Conservation (phyloP, 2,329 filamentous ascomycete species). For the Chalaropsis thielavioides region DNA sequence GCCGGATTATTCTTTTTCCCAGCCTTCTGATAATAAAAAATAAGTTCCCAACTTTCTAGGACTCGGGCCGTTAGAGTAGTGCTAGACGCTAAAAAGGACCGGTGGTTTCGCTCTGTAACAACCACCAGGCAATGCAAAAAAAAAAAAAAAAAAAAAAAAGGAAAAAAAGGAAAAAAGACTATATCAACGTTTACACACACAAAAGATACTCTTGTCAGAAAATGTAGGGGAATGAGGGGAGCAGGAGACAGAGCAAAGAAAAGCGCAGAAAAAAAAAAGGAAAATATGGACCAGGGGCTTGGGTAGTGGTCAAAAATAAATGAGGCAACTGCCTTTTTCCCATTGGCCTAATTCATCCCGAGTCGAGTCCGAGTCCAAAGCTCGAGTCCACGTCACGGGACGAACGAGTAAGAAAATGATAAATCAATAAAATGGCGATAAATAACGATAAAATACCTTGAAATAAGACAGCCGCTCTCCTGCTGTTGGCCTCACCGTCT, state of each 20-base stretch:
- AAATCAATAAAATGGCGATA: not conserved
- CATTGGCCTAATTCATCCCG: not conserved
- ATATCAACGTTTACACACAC: not conserved
- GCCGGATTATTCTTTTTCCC: not conserved
- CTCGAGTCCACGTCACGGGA: not conserved
- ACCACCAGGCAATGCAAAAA: not conserved
- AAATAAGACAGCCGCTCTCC: not conserved
- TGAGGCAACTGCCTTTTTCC: not conserved
- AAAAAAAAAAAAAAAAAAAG: not conserved
- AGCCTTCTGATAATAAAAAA: slow-evolving; percentile 1
- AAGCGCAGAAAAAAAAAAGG: not conserved
- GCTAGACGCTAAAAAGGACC: not conserved
- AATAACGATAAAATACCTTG: not conserved
- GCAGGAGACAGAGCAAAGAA: not conserved
- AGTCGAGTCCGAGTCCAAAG: not conserved
- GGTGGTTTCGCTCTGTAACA: not conserved
- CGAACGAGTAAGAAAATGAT: not conserved
- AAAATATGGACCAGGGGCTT: not conserved
- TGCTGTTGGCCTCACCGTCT: not conserved
- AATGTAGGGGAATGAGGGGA: not conserved
- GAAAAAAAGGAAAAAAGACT: too few relatives aligned
- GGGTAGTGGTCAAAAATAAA: not conserved
- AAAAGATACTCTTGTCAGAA: not conserved
- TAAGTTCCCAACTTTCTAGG: not conserved
- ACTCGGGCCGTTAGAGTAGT: slow-evolving; percentile 2